Evolutionary conservation across 2,329 filamentous ascomycete species (phyloP).

Genomic region (Cercospora sp.): DNA sequence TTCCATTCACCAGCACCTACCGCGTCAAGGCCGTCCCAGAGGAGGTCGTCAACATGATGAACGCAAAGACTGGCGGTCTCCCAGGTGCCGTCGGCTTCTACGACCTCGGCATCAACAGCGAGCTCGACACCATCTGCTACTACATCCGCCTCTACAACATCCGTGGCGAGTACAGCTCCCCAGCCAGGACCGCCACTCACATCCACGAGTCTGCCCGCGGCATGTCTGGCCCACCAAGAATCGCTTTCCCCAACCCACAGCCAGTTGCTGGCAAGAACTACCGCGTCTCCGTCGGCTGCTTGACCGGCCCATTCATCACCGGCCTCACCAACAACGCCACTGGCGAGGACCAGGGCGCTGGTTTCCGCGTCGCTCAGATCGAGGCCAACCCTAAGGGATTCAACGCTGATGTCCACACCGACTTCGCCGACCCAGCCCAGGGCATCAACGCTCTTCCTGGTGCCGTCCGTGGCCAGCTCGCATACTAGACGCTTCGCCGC

Average conservation of each 20-base stretch:
- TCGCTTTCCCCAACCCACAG: constrained; percentile 54
- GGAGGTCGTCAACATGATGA: constrained; percentile 51
- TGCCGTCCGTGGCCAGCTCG: constrained; percentile 55
- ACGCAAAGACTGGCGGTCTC: constrained; percentile 32
- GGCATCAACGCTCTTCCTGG: constrained; percentile 52
- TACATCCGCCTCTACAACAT: constrained; percentile 55
- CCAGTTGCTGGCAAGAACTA: constrained; percentile 39
- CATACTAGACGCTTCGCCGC: constrained; percentile 15
- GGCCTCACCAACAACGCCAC: constrained; percentile 41
- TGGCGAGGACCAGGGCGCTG: constrained; percentile 48
- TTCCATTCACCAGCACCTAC: constrained; percentile 53
- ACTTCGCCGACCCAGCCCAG: constrained; percentile 58
- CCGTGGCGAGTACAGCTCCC: constrained; percentile 52
- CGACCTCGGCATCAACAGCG: constrained; percentile 56
- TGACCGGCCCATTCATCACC: constrained; percentile 48
- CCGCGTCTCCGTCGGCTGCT: constrained; percentile 47
- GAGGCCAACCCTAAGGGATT: constrained; percentile 53
- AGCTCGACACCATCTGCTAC: constrained; percentile 48
- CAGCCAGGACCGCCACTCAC: constrained; percentile 56
- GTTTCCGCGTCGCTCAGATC: constrained; percentile 54
- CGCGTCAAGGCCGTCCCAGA: constrained; percentile 51
- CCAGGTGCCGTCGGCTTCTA: constrained; percentile 50
- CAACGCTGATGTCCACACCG: constrained; percentile 57
- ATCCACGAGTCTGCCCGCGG: constrained; percentile 54
- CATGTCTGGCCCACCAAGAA: constrained; percentile 52